Conservation (phyloP, 1,284 basidiomycete species). For the Entoloma clypeatum region DNA sequence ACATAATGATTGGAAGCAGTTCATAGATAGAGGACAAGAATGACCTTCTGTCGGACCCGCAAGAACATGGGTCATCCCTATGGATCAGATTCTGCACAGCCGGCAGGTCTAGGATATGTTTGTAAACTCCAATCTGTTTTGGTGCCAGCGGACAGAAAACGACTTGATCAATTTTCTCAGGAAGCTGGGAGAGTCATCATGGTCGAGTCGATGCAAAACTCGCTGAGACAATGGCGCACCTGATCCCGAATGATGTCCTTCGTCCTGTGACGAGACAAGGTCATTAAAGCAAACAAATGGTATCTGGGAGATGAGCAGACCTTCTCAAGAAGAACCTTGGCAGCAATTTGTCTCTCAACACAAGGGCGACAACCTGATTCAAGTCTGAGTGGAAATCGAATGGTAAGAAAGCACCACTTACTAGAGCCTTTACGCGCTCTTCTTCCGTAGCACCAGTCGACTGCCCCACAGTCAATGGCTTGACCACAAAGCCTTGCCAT, state of each 20-base stretch:
- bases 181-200: constrained; percentile 50
- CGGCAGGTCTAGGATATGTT: constrained; percentile 55
- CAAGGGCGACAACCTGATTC: constrained; percentile 47
- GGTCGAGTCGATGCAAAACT: neutral
- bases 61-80: constrained; percentile 70
- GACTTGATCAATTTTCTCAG: constrained; percentile 80
- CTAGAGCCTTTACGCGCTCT: constrained; percentile 54
- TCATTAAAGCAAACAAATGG: neutral
- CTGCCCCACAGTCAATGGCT: constrained; percentile 67
- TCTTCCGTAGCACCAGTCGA: constrained; percentile 60
- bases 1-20: neutral
- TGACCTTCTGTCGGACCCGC: constrained; percentile 56
- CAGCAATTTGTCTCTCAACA: constrained; percentile 63
- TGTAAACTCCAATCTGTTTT: constrained; percentile 69
- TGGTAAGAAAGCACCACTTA: constrained; percentile 28
- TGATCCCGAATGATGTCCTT: constrained; percentile 78
- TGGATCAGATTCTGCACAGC: constrained; percentile 64
- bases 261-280: constrained; percentile 44
- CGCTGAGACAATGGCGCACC: constrained; percentile 32
- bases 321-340: constrained; percentile 77
- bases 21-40: constrained; percentile 21
- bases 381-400: neutral
- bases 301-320: constrained; percentile 31
- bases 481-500: constrained; percentile 66
- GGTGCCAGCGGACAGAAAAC: constrained; percentile 82